Percentiles rank a stretch among this genome's conserved stretches.
Conservation (phyloP, 495 filamentous ascomycete species). For the Oidiodendron maius region DNA sequence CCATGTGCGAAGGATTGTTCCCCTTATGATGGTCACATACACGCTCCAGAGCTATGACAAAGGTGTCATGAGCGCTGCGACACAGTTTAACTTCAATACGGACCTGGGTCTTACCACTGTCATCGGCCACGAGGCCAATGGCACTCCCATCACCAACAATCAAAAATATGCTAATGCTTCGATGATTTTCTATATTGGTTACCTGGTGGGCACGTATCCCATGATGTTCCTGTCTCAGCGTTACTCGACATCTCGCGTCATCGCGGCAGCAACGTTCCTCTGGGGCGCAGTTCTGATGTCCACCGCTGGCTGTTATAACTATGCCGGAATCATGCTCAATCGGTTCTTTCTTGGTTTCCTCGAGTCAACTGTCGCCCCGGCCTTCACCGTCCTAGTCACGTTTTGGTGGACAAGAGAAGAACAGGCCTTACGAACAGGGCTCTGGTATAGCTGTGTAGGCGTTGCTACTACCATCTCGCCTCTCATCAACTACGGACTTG, state of each 20-base stretch:
- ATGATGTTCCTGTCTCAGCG: conserved; percentile 40
- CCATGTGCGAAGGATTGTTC: conserved; percentile 26
- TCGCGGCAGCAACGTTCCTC: conserved; percentile 32
- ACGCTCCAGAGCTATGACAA: conserved; percentile 53
- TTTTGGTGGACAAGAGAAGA: conserved; percentile 59
- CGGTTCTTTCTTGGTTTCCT: conserved; percentile 59
- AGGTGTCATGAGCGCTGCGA: conserved; percentile 48
- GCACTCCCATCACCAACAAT: conserved; percentile 47
- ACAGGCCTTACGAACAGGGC: conserved; percentile 39
- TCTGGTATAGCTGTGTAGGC: conserved; percentile 34
- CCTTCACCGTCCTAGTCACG: conserved; percentile 43
- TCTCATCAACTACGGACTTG: conserved; percentile 48
- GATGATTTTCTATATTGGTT: conserved; percentile 28
- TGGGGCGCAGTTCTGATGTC: conserved; percentile 29
- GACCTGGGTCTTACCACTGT: conserved; percentile 53
- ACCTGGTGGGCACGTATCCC: conserved; percentile 39
- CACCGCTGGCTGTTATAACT: conserved; percentile 29
- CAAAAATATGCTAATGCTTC: conserved; percentile 36
- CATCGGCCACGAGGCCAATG: conserved; percentile 33
- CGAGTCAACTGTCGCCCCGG: conserved; percentile 37
- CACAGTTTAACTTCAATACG: conserved; percentile 66
- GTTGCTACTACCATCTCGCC: conserved; percentile 39
- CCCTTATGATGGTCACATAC: conserved; percentile 49
- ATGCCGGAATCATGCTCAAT: conserved; percentile 3
- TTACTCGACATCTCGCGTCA: conserved; percentile 35